These are phyloP conservation scores for Scedosporium minutisporum DNA, from an alignment of 2,329 filamentous ascomycete genomes.

Conservation along the genomic window DNA sequence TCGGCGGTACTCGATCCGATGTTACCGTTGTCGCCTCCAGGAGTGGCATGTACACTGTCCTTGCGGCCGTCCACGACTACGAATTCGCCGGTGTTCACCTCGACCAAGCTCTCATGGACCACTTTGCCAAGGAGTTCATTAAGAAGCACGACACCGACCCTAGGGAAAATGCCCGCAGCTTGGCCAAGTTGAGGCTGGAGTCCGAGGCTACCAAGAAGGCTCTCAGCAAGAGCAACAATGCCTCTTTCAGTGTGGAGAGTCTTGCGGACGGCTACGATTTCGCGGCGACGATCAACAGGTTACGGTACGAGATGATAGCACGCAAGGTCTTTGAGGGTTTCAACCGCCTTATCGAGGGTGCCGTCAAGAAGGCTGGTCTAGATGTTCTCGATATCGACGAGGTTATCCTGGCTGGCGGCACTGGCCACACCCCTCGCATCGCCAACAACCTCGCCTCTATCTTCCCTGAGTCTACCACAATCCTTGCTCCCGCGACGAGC, in stretches of 20 bases:
- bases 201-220: conserved; percentile 87
- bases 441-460: conserved; percentile 67
- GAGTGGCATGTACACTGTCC: conserved; percentile 90
- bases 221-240: conserved; percentile 77
- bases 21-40: conserved; percentile 83
- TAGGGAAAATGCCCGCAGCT: conserved; percentile 64
- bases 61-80: conserved; percentile 92
- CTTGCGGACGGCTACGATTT: conserved; percentile 86
- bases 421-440: conserved; percentile 87
- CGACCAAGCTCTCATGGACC: conserved; percentile 85
- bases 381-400: conserved; percentile 91
- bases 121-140: conserved; percentile 97
- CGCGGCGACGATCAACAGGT: conserved; percentile 81
- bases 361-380: conserved; percentile 82
- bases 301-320: conserved; percentile 82
- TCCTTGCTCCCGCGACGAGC: conserved; percentile 76
- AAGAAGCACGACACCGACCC: conserved; percentile 94
- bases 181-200: conserved; percentile 90
- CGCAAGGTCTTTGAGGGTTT: conserved; percentile 83
- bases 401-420: conserved; percentile 86
- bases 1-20: conserved; percentile 88
- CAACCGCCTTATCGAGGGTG: conserved; percentile 73
- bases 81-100: conserved; percentile 79
- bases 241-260: conserved; percentile 87
- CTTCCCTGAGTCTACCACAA: conserved; percentile 70